Evolutionary conservation across 805 yeast genomes (phyloP).

Genomic region (Ogataea corticis): DNA sequence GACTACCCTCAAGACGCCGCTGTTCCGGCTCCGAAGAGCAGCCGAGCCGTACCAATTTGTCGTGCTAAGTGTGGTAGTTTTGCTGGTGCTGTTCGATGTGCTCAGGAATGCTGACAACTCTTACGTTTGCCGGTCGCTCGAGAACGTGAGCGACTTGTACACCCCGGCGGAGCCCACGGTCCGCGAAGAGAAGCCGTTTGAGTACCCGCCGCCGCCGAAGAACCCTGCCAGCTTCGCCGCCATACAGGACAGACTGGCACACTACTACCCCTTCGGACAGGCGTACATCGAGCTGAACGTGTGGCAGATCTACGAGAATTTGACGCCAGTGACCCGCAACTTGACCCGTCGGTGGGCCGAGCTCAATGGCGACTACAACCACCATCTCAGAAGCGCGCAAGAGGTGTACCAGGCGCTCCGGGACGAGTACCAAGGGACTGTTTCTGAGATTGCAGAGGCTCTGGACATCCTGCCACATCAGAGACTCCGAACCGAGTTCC

Average conservation of each 20-base stretch:
- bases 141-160: background rate
- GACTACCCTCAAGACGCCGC: background rate
- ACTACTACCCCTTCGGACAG: slow-evolving; percentile 16
- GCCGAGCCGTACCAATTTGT: background rate
- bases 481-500: slow-evolving; percentile 49
- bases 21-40: background rate
- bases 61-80: slow-evolving; percentile 1
- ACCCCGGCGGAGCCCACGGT: no score
- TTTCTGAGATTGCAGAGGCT: slow-evolving; percentile 50
- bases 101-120: slow-evolving; percentile 4
- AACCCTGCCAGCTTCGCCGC: slow-evolving; percentile 10
- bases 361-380: slow-evolving; percentile 13
- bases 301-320: slow-evolving; percentile 16
- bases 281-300: slow-evolving; percentile 16
- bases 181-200: background rate
- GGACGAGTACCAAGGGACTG: slow-evolving; percentile 7
- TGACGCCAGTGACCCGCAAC: slow-evolving; percentile 6
- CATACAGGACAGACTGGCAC: slow-evolving; percentile 15
- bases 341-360: slow-evolving; percentile 16
- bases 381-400: slow-evolving; percentile 5
- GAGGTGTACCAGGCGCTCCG: slow-evolving; percentile 6
- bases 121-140: background rate
- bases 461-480: slow-evolving; percentile 48
- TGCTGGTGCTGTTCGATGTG: slow-evolving; percentile 5
- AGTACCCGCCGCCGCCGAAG: slow-evolving; percentile 1